Evolutionary conservation across 345 rosid species (phyloP).

Genomic region (Aquilaria sinensis): DNA sequence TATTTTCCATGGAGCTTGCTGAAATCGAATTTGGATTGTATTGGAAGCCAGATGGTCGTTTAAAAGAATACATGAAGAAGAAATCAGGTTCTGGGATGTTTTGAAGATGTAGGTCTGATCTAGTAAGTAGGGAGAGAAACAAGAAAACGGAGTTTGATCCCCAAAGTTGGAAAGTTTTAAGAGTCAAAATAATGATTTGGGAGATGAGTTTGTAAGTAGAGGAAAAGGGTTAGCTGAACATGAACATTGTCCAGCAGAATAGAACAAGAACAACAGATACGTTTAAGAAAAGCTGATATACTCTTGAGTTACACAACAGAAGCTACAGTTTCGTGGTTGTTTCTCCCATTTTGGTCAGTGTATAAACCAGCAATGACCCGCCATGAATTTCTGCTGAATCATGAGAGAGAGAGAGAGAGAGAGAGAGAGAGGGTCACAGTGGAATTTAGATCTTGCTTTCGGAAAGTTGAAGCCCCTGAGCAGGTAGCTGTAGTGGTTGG

Average conservation of each 20-base stretch:
- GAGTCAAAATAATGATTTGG: not conserved
- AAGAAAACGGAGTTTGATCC: not conserved
- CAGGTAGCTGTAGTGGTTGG: conserved; percentile 35
- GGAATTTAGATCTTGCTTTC: conserved; percentile 25
- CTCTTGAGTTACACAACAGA: conserved; percentile 3
- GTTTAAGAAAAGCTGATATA: conserved; percentile 2
- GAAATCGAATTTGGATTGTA: conserved; percentile 22
- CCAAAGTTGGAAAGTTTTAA: not conserved
- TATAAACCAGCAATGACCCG: conserved; percentile 18
- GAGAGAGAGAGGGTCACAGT: conserved; percentile 20
- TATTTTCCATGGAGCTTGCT: conserved; percentile 17
- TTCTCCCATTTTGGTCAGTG: conserved; percentile 4
- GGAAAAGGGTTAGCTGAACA: not conserved
- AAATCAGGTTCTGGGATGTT: conserved; percentile 4
- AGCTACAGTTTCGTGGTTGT: conserved; percentile 9
- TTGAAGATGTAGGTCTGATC: not conserved
- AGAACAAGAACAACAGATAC: conserved; percentile 7
- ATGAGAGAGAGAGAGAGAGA: conserved; percentile 11
- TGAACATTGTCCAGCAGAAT: not conserved
- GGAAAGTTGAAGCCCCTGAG: conserved; percentile 19
- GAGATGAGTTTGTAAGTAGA: not conserved
- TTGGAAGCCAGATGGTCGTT: conserved; percentile 35
- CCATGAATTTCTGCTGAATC: conserved; percentile 46
- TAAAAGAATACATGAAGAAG: conserved; percentile 47
- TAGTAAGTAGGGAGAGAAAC: conserved; percentile 3